Percentiles rank a stretch among this genome's conserved stretches.
These are phyloP conservation scores for Porogramme epimiltina DNA, from an alignment of 1,284 basidiomycete genomes.

Conservation along the genomic window DNA sequence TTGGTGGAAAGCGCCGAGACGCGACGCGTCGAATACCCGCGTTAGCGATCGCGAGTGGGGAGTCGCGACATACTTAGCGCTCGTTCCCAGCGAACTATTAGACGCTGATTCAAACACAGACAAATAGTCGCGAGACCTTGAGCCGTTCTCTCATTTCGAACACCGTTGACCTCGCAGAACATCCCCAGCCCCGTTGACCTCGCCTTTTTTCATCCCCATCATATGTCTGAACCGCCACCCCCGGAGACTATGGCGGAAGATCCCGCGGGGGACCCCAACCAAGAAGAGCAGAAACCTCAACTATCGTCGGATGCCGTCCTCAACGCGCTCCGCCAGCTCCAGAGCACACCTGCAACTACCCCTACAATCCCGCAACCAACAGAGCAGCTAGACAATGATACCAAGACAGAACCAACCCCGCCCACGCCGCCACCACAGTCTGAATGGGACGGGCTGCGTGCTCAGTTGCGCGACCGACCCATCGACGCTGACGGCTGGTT, in stretches of 20 bases:
- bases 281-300: slow-evolving; percentile 36
- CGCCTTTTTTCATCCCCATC: not conserved
- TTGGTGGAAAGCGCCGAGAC: not conserved
- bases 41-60: too few species aligned
- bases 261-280: slow-evolving; percentile 1
- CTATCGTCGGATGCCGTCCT: slow-evolving; percentile 42
- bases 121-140: not conserved
- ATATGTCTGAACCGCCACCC: slow-evolving; percentile 25
- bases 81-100: too few species aligned
- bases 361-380: too few species aligned
- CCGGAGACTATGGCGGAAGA: slow-evolving; percentile 13
- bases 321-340: slow-evolving; percentile 39
- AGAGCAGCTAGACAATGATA: too few species aligned
- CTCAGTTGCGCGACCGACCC: slow-evolving; percentile 50
- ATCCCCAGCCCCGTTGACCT: too few species aligned
- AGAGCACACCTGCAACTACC: slow-evolving; percentile 8
- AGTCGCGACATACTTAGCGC: too few species aligned
- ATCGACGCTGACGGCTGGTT: slow-evolving; percentile 73
- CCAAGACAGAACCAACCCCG: slow-evolving; percentile 24
- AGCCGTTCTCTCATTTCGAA: too few species aligned
- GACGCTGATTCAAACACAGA: not conserved
- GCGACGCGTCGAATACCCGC: not conserved
- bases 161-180: too few species aligned
- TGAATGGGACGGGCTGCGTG: slow-evolving; percentile 50
- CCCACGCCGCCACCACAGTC: slow-evolving; percentile 36